Percentiles rank a stretch among this genome's conserved stretches.
Conservation (phyloP, 108 stramenopile species). For the Chaetoceros muelleri region DNA sequence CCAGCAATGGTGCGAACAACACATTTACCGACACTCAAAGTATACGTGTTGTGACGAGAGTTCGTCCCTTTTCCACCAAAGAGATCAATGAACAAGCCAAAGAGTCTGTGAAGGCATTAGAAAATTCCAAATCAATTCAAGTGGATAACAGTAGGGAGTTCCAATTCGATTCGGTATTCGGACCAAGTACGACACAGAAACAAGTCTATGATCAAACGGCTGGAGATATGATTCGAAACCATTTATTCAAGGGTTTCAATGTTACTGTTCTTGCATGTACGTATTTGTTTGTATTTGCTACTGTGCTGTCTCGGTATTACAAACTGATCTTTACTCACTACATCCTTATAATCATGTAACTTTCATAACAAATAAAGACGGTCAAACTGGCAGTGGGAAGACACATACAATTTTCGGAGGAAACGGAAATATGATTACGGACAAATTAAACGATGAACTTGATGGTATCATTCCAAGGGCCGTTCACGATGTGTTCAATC, state of each 20-base stretch:
- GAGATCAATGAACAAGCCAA: constrained; percentile 80
- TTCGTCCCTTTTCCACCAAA: constrained; percentile 88
- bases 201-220: constrained; percentile 41
- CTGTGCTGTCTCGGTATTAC: neutral
- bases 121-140: constrained; percentile 6
- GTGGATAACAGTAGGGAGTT: constrained; percentile 40
- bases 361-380: too few relatives aligned
- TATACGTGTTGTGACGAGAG: constrained; percentile 75
- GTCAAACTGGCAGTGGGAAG: constrained; percentile 51
- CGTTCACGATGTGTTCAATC: constrained; percentile 35
- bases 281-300: neutral
- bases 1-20: neutral
- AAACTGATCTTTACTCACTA: neutral
- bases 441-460: neutral
- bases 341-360: neutral
- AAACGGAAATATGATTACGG: neutral
- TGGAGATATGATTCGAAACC: constrained; percentile 30
- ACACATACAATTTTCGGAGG: constrained; percentile 30
- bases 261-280: constrained; percentile 37
- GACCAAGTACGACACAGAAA: constrained; percentile 13
- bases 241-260: constrained; percentile 25
- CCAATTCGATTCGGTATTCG: constrained; percentile 24
- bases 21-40: neutral
- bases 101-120: neutral
- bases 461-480: constrained; percentile 53